Evolutionary conservation across 805 yeast species (phyloP).

Genomic region (Torulaspora indica): DNA sequence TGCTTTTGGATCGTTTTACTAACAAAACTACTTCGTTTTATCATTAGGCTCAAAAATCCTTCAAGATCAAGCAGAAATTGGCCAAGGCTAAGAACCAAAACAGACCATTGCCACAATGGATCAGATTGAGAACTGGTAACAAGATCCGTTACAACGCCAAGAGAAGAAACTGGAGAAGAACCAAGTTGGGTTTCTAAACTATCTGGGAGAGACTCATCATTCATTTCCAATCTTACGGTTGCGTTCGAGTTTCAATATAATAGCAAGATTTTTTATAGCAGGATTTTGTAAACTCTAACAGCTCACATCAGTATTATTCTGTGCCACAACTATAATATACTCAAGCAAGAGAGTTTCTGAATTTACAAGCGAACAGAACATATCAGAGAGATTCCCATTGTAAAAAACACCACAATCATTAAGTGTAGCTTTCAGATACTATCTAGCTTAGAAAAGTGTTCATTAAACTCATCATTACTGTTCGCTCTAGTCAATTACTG

Average conservation of each 20-base stretch:
- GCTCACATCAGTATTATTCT: constrained; percentile 3
- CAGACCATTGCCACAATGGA: constrained; percentile 99
- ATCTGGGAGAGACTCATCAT: constrained; percentile 3
- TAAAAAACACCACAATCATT: constrained; percentile 32
- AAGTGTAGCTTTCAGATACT: constrained; percentile 34
- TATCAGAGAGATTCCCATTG: constrained; percentile 26
- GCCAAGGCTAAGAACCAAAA: constrained; percentile 98
- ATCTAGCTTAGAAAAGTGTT: constrained; percentile 36
- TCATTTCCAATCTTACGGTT: constrained; percentile 5
- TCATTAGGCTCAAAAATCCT: constrained; percentile 82
- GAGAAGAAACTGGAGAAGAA: constrained; percentile 99
- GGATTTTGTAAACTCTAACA: constrained; percentile 16
- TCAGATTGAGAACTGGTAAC: constrained; percentile 97
- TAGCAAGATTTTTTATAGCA: constrained; percentile 12
- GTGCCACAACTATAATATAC: too few relatives aligned
- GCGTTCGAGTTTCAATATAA: constrained; percentile 6
- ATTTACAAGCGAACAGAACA: not conserved
- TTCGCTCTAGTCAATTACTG: not conserved
- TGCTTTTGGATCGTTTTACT: not conserved
- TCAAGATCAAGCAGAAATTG: constrained; percentile 96
- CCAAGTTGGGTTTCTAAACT: constrained; percentile 91
- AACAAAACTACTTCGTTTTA: not conserved
- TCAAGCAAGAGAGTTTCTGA: not conserved
- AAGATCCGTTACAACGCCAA: constrained; percentile 98
- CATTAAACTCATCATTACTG: constrained; percentile 30